These are phyloP conservation scores for Fusarium metavorans DNA, from an alignment of 2,329 filamentous ascomycete genomes.

Conservation along the genomic window DNA sequence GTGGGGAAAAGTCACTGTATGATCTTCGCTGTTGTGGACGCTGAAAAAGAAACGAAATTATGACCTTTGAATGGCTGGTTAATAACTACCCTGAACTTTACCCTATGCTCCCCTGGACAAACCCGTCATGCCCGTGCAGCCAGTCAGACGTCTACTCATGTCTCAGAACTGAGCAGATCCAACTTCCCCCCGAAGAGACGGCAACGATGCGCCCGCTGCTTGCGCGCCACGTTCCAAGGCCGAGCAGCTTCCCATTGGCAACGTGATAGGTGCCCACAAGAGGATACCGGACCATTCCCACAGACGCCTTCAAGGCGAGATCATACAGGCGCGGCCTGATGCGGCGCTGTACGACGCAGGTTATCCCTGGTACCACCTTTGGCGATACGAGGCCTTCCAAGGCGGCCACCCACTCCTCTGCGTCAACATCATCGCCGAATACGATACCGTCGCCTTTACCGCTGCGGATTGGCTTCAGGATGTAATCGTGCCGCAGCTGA, in stretches of 20 bases:
- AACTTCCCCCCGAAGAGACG: constrained; percentile 48
- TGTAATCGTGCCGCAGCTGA: constrained; percentile 42
- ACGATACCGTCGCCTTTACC: constrained; percentile 56
- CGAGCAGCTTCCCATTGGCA: constrained; percentile 44
- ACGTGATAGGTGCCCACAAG: constrained; percentile 52
- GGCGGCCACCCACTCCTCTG: constrained; percentile 44
- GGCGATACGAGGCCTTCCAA: constrained; percentile 33
- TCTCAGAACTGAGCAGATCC: constrained; percentile 50
- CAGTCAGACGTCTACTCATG: background rate
- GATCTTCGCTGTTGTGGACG: background rate
- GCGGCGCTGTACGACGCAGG: constrained; percentile 48
- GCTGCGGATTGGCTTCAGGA: constrained; percentile 54
- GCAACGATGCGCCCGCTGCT: constrained; percentile 48
- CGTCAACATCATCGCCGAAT: constrained; percentile 52
- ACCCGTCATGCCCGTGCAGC: too few species aligned
- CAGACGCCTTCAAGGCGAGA: constrained; percentile 45
- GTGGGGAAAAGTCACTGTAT: background rate
- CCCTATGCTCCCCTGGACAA: background rate
- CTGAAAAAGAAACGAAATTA: background rate
- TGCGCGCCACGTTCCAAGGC: constrained; percentile 49
- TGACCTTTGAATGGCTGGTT: background rate
- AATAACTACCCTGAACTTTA: background rate
- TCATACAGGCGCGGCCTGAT: constrained; percentile 49
- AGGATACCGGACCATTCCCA: constrained; percentile 41
- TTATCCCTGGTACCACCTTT: constrained; percentile 2